phyloP scores from a whole-genome alignment of 306 rosid genomes.

The Castanea mollissima region DNA sequence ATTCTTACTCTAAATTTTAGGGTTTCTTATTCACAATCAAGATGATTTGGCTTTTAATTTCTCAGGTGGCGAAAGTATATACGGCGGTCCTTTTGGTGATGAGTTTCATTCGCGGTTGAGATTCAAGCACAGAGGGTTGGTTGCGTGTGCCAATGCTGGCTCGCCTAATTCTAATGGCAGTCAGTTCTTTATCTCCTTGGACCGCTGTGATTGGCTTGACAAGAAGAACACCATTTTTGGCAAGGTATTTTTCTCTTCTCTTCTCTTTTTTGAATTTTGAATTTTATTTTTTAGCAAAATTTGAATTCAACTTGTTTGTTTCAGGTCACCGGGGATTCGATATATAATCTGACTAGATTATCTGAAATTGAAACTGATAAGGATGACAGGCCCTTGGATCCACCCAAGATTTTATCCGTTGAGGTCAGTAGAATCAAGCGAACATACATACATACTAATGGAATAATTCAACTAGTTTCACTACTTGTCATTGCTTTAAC shows the following conservation, averaged over 20 bases:
- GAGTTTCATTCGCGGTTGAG: conserved; percentile 89
- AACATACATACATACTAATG: neutral
- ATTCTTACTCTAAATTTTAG: neutral
- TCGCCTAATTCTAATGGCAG: conserved; percentile 77
- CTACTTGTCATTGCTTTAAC: neutral
- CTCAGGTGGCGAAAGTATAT: conserved; percentile 85
- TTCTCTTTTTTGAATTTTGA: neutral
- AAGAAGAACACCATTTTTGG: conserved; percentile 82
- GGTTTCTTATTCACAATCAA: neutral
- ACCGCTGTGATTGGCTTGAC: conserved; percentile 79
- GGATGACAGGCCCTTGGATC: conserved; percentile 81
- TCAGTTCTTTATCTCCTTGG: conserved; percentile 78
- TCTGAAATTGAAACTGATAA: conserved; percentile 84
- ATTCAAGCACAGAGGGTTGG: conserved; percentile 88
- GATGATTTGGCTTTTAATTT: neutral
- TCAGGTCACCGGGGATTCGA: conserved; percentile 93
- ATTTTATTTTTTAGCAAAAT: neutral
- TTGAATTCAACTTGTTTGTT: conserved; percentile 25
- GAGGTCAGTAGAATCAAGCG: conserved; percentile 57
- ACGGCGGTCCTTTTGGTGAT: conserved; percentile 69
- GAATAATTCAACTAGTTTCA: no score
- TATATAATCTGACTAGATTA: conserved; percentile 76
- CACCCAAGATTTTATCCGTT: conserved; percentile 71
- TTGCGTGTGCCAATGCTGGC: conserved; percentile 89
- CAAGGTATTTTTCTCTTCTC: conserved; percentile 45